Evolutionary conservation across 306 rosid species (phyloP), one percentile per base, ranked within the genome.

Genomic region (Cicer cuneatum): DNA sequence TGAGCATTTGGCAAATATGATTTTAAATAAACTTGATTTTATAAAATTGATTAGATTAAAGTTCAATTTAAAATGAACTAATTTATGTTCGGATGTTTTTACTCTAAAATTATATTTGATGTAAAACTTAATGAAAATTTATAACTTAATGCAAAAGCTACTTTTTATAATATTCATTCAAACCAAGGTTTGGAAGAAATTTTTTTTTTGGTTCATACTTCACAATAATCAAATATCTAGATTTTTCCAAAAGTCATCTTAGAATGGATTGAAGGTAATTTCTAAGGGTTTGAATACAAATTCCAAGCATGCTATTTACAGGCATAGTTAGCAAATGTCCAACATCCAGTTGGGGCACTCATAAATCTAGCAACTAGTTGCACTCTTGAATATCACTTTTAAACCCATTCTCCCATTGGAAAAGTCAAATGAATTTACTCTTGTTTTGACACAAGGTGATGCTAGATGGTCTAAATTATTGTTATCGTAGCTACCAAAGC

Each of bases 381-480:
- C 51, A 40, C n/a, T 38, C 68, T 59, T 47, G 45, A 19, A 59
- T 48, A 40, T 39, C 70, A 47, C 15, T 59, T 77, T 59, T 60
- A 56, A 54, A 57, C 41, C 62, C 29, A 45, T 72, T 45, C 9
- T 29, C 70, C 42, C 4, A 46, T 46, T 51, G 38, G 54, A 59
- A 59, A 10, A 45, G 14, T 39, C 2, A 57, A 58, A 59, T 5
- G 53, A 56, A 37, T 24, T 56, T 9, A 56, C 39, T 16, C 21
- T 35, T 76, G 56, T n/a, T 64, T 75, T 29, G 41, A 29, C 9
- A 65, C 65, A 64, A 40, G 47, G 24, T 69, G 53, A 69, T 45
- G 58, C 29, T 7, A 49, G 19, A 77, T 58, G 63, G 39, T 37
- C 35, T 18, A 59, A 7, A 59, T 46, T 47, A 43, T 37, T 16